These are phyloP conservation scores for Gracilariopsis chorda DNA, from an alignment of 23 red algal species.

Conservation along the genomic window DNA sequence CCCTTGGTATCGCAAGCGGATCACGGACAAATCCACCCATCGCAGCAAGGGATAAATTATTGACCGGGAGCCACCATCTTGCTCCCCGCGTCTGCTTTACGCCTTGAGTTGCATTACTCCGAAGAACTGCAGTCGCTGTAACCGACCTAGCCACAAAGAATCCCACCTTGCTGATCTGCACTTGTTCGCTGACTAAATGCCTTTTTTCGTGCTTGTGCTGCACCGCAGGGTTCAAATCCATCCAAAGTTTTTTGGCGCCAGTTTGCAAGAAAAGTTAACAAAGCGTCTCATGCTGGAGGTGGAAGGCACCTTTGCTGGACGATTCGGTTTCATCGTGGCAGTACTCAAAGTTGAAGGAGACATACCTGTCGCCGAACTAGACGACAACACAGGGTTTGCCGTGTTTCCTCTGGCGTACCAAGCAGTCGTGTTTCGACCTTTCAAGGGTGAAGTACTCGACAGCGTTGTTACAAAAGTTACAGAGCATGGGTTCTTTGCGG, in stretches of 20 bases:
- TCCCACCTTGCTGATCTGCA: too few species aligned
- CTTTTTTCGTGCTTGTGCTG: constrained; percentile 80
- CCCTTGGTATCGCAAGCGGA: too few species aligned
- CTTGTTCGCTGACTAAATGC: too few species aligned
- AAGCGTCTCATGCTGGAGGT: constrained; percentile 78
- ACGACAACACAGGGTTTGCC: constrained; percentile 76
- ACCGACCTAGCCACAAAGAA: too few species aligned
- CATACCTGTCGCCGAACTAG: constrained; percentile 71
- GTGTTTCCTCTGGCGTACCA: constrained; percentile 87
- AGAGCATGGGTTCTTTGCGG: constrained; percentile 93
- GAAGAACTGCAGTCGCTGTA: too few species aligned
- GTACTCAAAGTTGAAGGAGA: constrained; percentile 78
- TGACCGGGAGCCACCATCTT: too few species aligned
- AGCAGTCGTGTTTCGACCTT: constrained; percentile 97
- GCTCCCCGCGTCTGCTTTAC: too few species aligned
- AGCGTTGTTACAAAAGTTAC: constrained; percentile 78
- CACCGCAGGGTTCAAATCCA: constrained; percentile 69
- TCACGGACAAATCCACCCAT: too few species aligned
- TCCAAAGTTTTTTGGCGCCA: constrained; percentile 79
- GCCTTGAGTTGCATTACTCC: too few species aligned
- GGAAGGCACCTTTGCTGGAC: constrained; percentile 84
- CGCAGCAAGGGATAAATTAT: too few species aligned
- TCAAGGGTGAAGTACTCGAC: constrained; percentile 94
- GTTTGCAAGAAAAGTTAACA: constrained; percentile 72
- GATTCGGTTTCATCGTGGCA: constrained; percentile 82